phyloP scores from a whole-genome alignment of 495 filamentous ascomycete species.

The Daldinia decipiens region DNA sequence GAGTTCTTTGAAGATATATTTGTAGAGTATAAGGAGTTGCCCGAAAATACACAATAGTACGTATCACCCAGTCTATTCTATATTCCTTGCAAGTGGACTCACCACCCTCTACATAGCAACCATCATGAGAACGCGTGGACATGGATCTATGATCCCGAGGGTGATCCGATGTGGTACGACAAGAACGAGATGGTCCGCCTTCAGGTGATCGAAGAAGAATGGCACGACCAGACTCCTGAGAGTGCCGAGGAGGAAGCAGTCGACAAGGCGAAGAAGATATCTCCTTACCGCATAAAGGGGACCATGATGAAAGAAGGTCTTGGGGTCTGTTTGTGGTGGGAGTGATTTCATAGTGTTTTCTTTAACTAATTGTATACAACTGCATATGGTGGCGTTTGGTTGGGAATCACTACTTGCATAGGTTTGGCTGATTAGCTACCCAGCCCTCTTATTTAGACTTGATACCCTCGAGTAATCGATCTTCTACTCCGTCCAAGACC shows the following conservation, averaged over 20 bases:
- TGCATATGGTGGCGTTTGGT: slow-evolving; percentile 22
- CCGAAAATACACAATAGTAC: slow-evolving; percentile 78
- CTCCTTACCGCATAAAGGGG: slow-evolving; percentile 76
- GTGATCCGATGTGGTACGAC: slow-evolving; percentile 81
- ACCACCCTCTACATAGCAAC: slow-evolving; percentile 61
- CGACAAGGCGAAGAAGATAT: slow-evolving; percentile 58
- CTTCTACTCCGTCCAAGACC: slow-evolving; percentile 86
- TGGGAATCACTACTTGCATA: slow-evolving; percentile 26
- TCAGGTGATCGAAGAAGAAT: slow-evolving; percentile 82
- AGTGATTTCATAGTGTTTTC: slow-evolving; percentile 33
- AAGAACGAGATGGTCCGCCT: slow-evolving; percentile 87
- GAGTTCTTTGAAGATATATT: slow-evolving; percentile 94
- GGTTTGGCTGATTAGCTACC: slow-evolving; percentile 34
- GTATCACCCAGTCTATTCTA: slow-evolving; percentile 45
- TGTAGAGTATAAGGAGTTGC: slow-evolving; percentile 75
- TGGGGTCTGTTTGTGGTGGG: slow-evolving; percentile 66
- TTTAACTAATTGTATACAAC: slow-evolving; percentile 9
- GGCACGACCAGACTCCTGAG: slow-evolving; percentile 85
- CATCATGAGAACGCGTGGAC: slow-evolving; percentile 79
- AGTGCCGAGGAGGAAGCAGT: slow-evolving; percentile 66
- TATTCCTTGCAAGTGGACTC: slow-evolving; percentile 7
- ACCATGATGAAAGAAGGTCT: slow-evolving; percentile 64
- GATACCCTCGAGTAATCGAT: slow-evolving; percentile 73
- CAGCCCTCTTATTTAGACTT: slow-evolving; percentile 48
- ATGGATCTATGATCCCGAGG: slow-evolving; percentile 75